Evolutionary conservation across 2,329 filamentous ascomycete species (phyloP), one percentile per base, ranked within the genome.

Genomic region (Aureobasidium uvarum): DNA sequence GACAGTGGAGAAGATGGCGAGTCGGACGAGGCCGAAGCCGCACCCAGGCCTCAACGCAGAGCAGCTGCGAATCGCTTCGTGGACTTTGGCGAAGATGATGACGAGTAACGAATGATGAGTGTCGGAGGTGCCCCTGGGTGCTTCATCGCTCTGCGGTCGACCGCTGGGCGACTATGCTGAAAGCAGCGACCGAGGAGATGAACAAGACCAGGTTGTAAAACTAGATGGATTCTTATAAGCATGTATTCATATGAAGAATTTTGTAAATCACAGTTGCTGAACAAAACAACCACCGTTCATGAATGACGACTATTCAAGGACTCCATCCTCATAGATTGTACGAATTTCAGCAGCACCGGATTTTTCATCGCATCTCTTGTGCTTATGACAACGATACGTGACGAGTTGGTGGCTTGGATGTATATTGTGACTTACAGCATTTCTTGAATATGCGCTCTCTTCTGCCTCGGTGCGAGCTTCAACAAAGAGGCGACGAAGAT

Each of bases 201-300:
- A 98, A 99, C 2, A 98, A 82, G 0, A 97, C 92, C 0, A 96
- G 86, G 73, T 99, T 98, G 79, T 99, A 99, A 77, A 99, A 99
- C 95, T 96, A 72, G 8, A 65, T 56, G 62, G 14, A 59, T 62
- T 14, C 36, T 23, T 25, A 16, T 62, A 28, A 62, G 58, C 58
- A 62, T 51, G 45, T 38, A 31, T 36, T 13, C 20, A 18, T n/a
- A 33, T 4, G 20, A 55, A 10, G 4, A 39, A 38, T 52, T 38
- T n/a, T 3, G 33, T 31, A 38, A 14, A 11, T 13, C 41, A 20
- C 16, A 43, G 41, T n/a, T 20, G 41, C 41, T 20, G 41, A 20
- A 43, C 18, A 43, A n/a, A 4, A n/a, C 6, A 14, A 10, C 16
- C 18, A 20, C 16, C 18, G 7, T n/a, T 20, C n/a, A n/a, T 20